Evolutionary conservation across 2,329 filamentous ascomycete species (phyloP).

Genomic region (Fusarium chaquense): DNA sequence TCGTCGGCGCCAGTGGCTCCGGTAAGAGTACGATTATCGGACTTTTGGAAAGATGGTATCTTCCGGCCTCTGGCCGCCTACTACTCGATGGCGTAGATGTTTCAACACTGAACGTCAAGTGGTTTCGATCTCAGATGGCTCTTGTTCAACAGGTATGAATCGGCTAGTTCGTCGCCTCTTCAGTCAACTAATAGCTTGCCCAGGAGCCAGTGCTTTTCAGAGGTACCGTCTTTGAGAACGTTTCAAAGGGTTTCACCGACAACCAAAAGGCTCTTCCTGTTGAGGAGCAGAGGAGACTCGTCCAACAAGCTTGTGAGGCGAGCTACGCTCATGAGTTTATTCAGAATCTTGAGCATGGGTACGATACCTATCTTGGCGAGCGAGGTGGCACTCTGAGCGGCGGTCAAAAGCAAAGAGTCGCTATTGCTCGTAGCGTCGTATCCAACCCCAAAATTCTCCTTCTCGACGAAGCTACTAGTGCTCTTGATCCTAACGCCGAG

Average conservation of each 20-base stretch:
- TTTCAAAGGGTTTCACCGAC: constrained; percentile 40
- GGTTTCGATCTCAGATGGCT: constrained; percentile 61
- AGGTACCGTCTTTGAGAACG: constrained; percentile 48
- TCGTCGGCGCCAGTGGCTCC: constrained; percentile 76
- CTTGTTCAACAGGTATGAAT: constrained; percentile 52
- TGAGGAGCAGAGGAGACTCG: constrained; percentile 11
- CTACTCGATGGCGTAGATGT: constrained; percentile 55
- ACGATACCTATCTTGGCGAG: constrained; percentile 44
- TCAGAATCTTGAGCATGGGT: constrained; percentile 33
- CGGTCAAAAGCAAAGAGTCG: constrained; percentile 72
- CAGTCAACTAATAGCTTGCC: neutral
- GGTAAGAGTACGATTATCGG: constrained; percentile 78
- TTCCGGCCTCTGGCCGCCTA: constrained; percentile 51
- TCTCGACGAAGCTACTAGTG: constrained; percentile 74
- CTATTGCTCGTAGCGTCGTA: constrained; percentile 73
- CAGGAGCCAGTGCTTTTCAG: constrained; percentile 45
- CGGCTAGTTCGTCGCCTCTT: rapidly evolving
- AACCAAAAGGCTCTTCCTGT: constrained; percentile 9
- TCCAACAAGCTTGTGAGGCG: constrained; percentile 36
- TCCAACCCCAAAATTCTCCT: constrained; percentile 70
- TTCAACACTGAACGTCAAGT: constrained; percentile 56
- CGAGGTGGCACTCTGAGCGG: constrained; percentile 53
- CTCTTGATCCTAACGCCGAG: constrained; percentile 57
- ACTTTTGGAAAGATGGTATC: constrained; percentile 75
- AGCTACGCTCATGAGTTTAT: constrained; percentile 46